These are phyloP conservation scores for Aspergillus sp. DNA, from an alignment of 2,329 filamentous ascomycete species.

Conservation along the genomic window DNA sequence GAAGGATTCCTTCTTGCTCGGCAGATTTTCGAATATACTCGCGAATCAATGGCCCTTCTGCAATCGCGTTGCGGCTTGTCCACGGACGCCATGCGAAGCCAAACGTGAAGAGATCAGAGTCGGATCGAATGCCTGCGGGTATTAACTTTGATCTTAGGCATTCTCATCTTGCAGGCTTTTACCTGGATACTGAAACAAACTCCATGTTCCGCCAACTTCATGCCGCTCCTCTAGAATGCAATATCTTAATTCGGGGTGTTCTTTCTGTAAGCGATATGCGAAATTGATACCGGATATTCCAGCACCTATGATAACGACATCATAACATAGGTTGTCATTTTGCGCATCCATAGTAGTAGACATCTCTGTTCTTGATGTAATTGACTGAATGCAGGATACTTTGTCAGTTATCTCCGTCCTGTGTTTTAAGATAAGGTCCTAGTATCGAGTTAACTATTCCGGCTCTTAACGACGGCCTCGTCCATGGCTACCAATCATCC, in stretches of 20 bases:
- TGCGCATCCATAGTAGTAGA: no score
- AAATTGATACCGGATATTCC: conserved; percentile 68
- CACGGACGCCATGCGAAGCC: conserved; percentile 65
- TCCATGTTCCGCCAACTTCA: conserved; percentile 67
- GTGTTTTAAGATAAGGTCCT: no score
- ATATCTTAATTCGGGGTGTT: conserved; percentile 51
- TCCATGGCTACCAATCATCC: no score
- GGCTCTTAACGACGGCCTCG: no score
- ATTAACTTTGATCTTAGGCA: no score
- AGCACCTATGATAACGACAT: conserved; percentile 61
- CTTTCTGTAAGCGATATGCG: conserved; percentile 60
- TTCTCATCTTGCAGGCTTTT: no score
- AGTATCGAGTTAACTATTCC: no score
- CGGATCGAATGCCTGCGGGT: conserved; percentile 60
- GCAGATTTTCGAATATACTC: conserved; percentile 49
- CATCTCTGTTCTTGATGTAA: no score
- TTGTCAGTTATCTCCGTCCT: no score
- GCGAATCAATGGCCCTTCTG: conserved; percentile 45
- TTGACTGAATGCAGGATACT: no score
- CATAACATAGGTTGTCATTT: no score
- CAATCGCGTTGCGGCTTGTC: conserved; percentile 46
- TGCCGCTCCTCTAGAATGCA: conserved; percentile 61
- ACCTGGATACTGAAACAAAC: conserved; percentile 66
- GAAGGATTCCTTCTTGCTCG: conserved; percentile 44
- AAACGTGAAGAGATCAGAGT: conserved; percentile 55